Evolutionary conservation across 208 protist species (phyloP).

Genomic region (Trypanosoma cruzi): DNA sequence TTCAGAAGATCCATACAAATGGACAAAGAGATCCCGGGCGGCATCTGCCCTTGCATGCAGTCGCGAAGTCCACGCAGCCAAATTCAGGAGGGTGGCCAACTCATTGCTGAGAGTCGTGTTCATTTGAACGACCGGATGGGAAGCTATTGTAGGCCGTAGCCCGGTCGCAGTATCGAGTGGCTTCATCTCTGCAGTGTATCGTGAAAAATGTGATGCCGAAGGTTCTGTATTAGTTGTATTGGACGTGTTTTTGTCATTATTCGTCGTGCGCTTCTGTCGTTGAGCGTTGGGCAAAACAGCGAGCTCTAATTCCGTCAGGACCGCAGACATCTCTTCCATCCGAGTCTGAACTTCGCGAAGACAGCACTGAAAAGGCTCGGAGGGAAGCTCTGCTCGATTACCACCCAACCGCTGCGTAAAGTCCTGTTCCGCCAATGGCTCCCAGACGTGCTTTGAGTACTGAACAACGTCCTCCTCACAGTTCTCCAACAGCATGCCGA

Average conservation of each 20-base stretch:
- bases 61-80: conserved; percentile 52
- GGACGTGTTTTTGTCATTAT: conserved; percentile 12
- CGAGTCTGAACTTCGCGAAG: conserved; percentile 29
- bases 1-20: conserved; percentile 68
- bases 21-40: conserved; percentile 61
- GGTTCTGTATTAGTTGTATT: conserved; percentile 4
- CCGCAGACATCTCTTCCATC: conserved; percentile 43
- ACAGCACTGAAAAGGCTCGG: conserved; percentile 23
- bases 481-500: conserved; percentile 48
- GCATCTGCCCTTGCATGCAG: conserved; percentile 55
- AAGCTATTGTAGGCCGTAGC: neutral
- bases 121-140: conserved; percentile 52
- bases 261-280: conserved; percentile 5
- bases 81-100: conserved; percentile 55
- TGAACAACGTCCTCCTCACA: conserved; percentile 56
- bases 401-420: conserved; percentile 27
- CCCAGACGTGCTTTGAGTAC: conserved; percentile 66
- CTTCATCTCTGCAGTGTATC: conserved; percentile 5
- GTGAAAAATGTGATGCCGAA: conserved; percentile 11
- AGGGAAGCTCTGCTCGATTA: conserved; percentile 22
- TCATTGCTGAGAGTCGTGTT: conserved; percentile 71
- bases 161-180: conserved; percentile 7
- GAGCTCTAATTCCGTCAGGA: conserved; percentile 49
- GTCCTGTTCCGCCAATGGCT: conserved; percentile 58
- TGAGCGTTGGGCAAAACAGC: conserved; percentile 42